Base-by-base conservation (phyloP, 2,329 filamentous ascomycete genomes). In the Botrytis medusae region DNA sequence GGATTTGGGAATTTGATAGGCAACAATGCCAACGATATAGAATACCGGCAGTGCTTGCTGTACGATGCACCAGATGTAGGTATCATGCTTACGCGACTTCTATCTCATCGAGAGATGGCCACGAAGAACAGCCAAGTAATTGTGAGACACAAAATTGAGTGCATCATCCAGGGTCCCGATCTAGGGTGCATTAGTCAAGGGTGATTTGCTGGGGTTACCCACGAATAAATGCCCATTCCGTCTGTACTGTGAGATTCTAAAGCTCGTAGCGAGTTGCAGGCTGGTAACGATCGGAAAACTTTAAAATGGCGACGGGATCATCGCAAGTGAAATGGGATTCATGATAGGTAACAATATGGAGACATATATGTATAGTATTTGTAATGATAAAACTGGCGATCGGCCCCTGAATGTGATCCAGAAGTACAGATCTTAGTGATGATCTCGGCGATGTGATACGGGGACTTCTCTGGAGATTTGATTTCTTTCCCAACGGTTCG, bases 81-180 rank as follows among this genome's bases (percentile, higher is more conserved):
- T 60, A 72, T 67, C 29, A 54, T 72, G 61, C 70, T 72, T 72
- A 72, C n/a, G 46, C 60, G 61, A 72, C 44, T 69, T 44, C n/a
- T 37, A 59, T 59, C 48, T 69, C 37, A 57, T 69, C 63, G 20
- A 40, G 61, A 59, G 70, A 72, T 57, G 48, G 61, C 70, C 70
- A 72, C 46, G 61, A 72, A 72, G 54, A 51, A 67, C 70, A 48
- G 70, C 70, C 70, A 72, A 67, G 70, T 46, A 67, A 54, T 29
- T 57, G 48, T 67, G 42, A 54, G 42, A 71, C 34, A 57, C n/a
- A 54, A 54, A 65, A n/a, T 18, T 48, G 46, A 34, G 51, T 65
- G 44, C 44, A 46, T 48, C 61, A 71, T 29, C 60, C 48, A 72
- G 70, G 70, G 61, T 67, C 61, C 42, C 67, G 64, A 67, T 67